Evolutionary conservation across 2,329 filamentous ascomycete species (phyloP), one percentile per base, ranked within the genome.

Genomic region (Thyridium curvatum): DNA sequence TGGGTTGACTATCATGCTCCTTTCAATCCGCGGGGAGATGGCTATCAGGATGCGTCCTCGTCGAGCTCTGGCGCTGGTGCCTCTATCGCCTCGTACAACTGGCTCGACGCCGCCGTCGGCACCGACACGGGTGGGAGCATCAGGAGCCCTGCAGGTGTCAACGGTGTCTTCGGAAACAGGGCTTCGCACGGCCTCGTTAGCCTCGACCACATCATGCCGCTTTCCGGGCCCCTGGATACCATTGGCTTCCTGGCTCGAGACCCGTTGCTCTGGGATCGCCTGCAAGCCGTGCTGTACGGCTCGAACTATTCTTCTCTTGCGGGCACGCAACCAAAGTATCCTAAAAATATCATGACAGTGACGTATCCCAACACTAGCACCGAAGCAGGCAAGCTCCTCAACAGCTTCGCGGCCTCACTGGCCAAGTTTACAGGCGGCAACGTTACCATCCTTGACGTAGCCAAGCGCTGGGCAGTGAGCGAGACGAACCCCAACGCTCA

Each of bases 11-110:
- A 52, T 34, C 60, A 61, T 34, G 55, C 58, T 2, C 64, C 64
- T 4, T 67, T 65, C 45, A 66, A 67, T 41, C 61, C 64, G 2
- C 51, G 64, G n/a, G 71, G 64, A 2, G 71, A 74, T 45, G 63
- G 66, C 3, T 71, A 70, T 36, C 64, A 65, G 42, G 52, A 58
- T 10, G 66, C 65, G 2, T 71, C 68, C 1, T 71, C 55, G 0
- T 61, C 57, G 2, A 61, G 59, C 1, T 52, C 57, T 0, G 62
- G 60, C 0, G 59, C 59, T 16, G 69, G 64, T 12, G 55, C 52
- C 21, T 48, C 50, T 3, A 41, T 58, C 3, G 55, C 52, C 13
- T 48, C 53, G 12, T 61, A 60, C 34, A 51, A 54, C 17, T 61
- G 58, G 58, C 47, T 61, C 0, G 58, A 61, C 32, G 46, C 53